Percentiles rank a stretch among this genome's conserved stretches.
Evolutionary conservation across 345 rosid genomes (phyloP).

Genomic region (Lepidium aucheri): DNA sequence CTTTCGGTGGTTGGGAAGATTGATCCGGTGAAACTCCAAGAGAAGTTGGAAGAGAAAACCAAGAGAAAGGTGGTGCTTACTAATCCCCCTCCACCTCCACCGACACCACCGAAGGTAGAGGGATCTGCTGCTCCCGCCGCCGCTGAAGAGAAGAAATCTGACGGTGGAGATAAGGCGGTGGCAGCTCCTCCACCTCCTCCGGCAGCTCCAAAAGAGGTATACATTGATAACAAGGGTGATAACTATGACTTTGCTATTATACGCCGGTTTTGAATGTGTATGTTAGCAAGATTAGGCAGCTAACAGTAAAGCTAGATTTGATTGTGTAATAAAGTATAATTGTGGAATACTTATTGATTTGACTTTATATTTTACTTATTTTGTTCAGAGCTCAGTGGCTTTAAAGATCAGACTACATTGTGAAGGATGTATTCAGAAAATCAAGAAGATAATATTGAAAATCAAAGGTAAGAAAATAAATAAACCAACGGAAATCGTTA

Average conservation of each 20-base stretch:
- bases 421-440: conserved; percentile 57
- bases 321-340: too few species aligned
- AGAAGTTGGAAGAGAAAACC: conserved; percentile 36
- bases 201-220: conserved; percentile 21
- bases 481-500: not conserved
- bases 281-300: conserved; percentile 2
- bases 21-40: conserved; percentile 47
- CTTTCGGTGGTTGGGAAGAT: conserved; percentile 63
- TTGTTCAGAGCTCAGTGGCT: conserved; percentile 40
- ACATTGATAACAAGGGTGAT: not conserved
- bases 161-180: conserved; percentile 28
- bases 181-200: conserved; percentile 28
- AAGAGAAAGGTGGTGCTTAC: conserved; percentile 47
- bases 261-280: not conserved
- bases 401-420: conserved; percentile 60
- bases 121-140: not conserved
- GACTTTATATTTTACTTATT: not conserved
- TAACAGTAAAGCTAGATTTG: not conserved
- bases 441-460: conserved; percentile 37
- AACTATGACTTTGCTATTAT: not conserved
- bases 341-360: not conserved
- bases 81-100: conserved; percentile 52
- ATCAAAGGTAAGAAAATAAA: conserved; percentile 32
- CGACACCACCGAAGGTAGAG: conserved; percentile 23
- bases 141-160: conserved; percentile 30